Base-by-base conservation (phyloP, 2,329 filamentous ascomycete species). In the Thelonectria olida region DNA sequence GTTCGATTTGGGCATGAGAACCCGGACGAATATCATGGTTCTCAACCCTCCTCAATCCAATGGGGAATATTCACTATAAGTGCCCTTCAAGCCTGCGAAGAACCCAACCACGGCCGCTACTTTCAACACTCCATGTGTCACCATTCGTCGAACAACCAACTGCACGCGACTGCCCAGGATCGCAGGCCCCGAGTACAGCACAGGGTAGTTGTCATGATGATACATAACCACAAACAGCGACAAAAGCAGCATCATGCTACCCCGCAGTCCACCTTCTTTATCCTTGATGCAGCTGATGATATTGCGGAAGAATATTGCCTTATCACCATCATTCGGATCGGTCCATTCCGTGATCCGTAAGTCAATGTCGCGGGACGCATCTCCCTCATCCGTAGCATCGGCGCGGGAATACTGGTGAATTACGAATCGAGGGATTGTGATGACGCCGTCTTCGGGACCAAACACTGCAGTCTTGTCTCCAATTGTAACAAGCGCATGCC, bases 271-370 rank as follows among this genome's bases (percentile, higher is more conserved):
- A 8, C 58, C 47, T 39, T 64, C 61, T 50, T 63, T 64, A 23
- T 70, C 65, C 9, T 66, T 54, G 17, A 70, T 53, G 13, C 67
- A 56, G 23, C 68, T 62, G 15, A 69, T 31, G 7, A 64, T 28
- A 7, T 71, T 70, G 31, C 66, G 66, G 34, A 71, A 70, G 58
- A 70, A 69, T 2, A 67, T 25, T n/a, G 61, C 56, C 54, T 69
- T 70, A 23, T 66, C 62, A 0, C 67, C 62, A 17, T 70, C 66
- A 4, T 62, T 58, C 8, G 68, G 68, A 7, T 69, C 66, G 9
- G 68, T 68, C 68, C 68, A 70, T 48, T 70, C 68, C 19, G 41
- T 56, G 8, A 71, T 58, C 23, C 54, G 23, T 7, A 69, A 59
- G 17, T 67, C 67, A 6, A 63, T 23, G 6, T 63, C 42, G 8